Base-by-base conservation (phyloP, 2,329 filamentous ascomycete genomes). In the Ophiostoma ulmi region DNA sequence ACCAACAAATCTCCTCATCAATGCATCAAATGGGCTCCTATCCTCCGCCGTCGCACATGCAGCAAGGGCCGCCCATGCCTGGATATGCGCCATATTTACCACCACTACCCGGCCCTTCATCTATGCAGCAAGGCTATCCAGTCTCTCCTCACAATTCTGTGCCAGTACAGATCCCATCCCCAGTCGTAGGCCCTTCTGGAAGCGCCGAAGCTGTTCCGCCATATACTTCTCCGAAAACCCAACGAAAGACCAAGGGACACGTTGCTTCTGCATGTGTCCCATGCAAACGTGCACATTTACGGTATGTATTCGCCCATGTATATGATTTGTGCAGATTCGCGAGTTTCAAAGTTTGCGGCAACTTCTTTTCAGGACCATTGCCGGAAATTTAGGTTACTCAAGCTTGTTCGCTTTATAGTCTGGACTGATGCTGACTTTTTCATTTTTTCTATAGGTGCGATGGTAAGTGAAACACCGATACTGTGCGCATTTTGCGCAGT, bases 261-360 rank as follows among this genome's bases (percentile, higher is more conserved):
- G 92, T 94, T 69, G 91, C 91, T 68, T 94, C 91, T 48, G 92
- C 92, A 36, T 95, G 92, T 78, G 89, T 94, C 75, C 92, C 93
- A 72, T 95, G 92, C 81, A 94, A 94, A 78, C 89, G 88, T 79
- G 92, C 92, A 52, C 92, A 95, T 85, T 84, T 95, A 74, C 84
- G 88, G 87, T 89, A 80, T 77, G 82, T 36, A 22, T 7, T 41
- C 48, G 14, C 4, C 31, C 70, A 70, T 58, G 22, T 68, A 65
- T 5, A 36, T 52, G 31, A 31, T 35, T 52, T 52, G 5, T 13
- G 35, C 44, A 10, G 8, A 26, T 11, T 58, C 58, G 39, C 35
- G 20, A 22, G 36, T 41, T 22, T 64, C 31, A 64, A 8, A 8
- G 11, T 8, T 20, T 64, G 17, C 14, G 17, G 31, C 35, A 64